A percentile compares a stretch with the other conserved stretches of the same genome.
Conservation (phyloP, 768 basidiomycete species). For the Lactarius pseudohatsudake region DNA sequence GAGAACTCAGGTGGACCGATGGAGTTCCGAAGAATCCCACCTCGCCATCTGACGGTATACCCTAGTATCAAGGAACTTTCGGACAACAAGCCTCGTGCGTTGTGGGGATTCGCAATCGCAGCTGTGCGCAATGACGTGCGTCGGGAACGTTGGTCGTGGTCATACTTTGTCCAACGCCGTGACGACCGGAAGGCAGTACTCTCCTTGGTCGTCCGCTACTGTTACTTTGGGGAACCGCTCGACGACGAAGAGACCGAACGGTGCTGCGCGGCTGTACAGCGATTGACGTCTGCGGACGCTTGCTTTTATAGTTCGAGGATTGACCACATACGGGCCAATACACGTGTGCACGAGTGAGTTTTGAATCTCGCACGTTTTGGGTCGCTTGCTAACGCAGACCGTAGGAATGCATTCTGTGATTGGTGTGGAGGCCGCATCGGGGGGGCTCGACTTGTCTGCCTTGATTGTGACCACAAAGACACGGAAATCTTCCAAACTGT, state of each 20-base stretch:
- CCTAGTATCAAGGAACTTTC: slow-evolving; percentile 32
- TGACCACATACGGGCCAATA: slow-evolving; percentile 27
- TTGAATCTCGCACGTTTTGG: neutral
- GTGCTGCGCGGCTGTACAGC: slow-evolving; percentile 25
- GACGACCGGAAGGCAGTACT: slow-evolving; percentile 32
- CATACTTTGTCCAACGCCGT: slow-evolving; percentile 36
- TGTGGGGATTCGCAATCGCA: slow-evolving; percentile 36
- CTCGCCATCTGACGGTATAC: slow-evolving; percentile 31
- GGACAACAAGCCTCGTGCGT: slow-evolving; percentile 31
- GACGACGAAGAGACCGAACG: slow-evolving; percentile 27
- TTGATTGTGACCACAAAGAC: slow-evolving; percentile 33
- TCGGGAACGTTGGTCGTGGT: slow-evolving; percentile 34
- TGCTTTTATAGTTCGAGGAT: slow-evolving; percentile 32
- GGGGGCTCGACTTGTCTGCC: slow-evolving; percentile 36
- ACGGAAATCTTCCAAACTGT: slow-evolving; percentile 27
- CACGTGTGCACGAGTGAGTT: slow-evolving; percentile 29
- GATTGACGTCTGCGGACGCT: slow-evolving; percentile 32
- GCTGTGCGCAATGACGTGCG: slow-evolving; percentile 32
- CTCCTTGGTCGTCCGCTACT: slow-evolving; percentile 31
- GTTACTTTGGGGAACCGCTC: slow-evolving; percentile 25
- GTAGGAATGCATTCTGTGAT: slow-evolving; percentile 32
- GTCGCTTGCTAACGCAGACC: neutral
- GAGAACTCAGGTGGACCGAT: slow-evolving; percentile 15
- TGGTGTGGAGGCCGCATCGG: slow-evolving; percentile 33
- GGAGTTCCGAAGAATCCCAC: slow-evolving; percentile 32